A percentile compares a stretch with the other conserved stretches of the same genome.
phyloP scores from a whole-genome alignment of 441 rosid genomes.

The Metrosideros polymorpha region DNA sequence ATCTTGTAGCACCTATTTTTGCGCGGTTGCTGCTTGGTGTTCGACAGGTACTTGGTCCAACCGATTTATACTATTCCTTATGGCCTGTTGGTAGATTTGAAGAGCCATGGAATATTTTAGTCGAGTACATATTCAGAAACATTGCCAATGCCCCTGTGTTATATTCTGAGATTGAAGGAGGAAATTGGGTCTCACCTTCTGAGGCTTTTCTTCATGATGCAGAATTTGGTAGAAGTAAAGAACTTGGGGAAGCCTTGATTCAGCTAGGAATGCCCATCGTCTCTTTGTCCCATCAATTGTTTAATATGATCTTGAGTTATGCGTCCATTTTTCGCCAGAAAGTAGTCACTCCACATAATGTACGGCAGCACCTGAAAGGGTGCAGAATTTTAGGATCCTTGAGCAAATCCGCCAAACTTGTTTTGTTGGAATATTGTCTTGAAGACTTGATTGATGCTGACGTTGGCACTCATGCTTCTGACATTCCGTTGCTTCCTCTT shows the following conservation, averaged over 20 bases:
- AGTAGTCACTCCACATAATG: slow-evolving; percentile 87
- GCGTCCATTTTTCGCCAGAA: slow-evolving; percentile 57
- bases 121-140: slow-evolving; percentile 70
- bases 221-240: slow-evolving; percentile 61
- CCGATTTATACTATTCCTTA: slow-evolving; percentile 57
- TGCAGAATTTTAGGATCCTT: slow-evolving; percentile 41
- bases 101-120: slow-evolving; percentile 94
- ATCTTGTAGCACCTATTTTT: slow-evolving; percentile 77
- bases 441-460: slow-evolving; percentile 88
- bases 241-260: slow-evolving; percentile 72
- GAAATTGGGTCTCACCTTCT: slow-evolving; percentile 75
- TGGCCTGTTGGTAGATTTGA: slow-evolving; percentile 90
- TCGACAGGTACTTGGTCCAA: slow-evolving; percentile 58
- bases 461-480: slow-evolving; percentile 50
- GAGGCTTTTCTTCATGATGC: slow-evolving; percentile 90
- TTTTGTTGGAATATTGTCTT: slow-evolving; percentile 88
- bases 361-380: slow-evolving; percentile 65
- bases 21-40: slow-evolving; percentile 56
- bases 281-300: slow-evolving; percentile 59
- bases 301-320: slow-evolving; percentile 66
- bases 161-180: slow-evolving; percentile 67
- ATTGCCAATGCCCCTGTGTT: slow-evolving; percentile 54
- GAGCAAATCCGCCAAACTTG: slow-evolving; percentile 61
- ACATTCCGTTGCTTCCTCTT: slow-evolving; percentile 78
- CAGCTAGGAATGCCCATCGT: slow-evolving; percentile 88